These are phyloP conservation scores for Platismatia glauca DNA, from an alignment of 495 filamentous ascomycete genomes.

Conservation along the genomic window DNA sequence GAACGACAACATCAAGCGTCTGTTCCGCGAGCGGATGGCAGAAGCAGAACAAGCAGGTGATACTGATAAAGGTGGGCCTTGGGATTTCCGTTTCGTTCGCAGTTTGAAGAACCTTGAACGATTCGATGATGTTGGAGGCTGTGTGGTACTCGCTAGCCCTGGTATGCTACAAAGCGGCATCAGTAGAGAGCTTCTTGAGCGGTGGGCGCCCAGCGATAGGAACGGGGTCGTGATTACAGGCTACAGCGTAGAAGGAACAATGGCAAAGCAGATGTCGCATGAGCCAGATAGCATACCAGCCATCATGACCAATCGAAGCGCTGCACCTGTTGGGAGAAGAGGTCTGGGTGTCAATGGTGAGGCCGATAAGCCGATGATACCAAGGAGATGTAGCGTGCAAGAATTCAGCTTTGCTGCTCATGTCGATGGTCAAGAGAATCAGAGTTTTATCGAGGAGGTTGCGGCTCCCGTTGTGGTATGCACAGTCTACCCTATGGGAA, in stretches of 20 bases:
- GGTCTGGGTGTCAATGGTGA: conserved; percentile 49
- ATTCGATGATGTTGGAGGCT: conserved; percentile 91
- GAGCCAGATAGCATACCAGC: conserved; percentile 90
- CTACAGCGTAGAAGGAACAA: conserved; percentile 96
- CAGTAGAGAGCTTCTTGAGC: conserved; percentile 79
- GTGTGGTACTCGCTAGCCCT: conserved; percentile 93
- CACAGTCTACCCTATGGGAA: background rate
- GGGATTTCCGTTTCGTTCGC: conserved; percentile 90
- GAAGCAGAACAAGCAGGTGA: conserved; percentile 72
- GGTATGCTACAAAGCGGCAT: conserved; percentile 98
- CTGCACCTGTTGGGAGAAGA: conserved; percentile 40
- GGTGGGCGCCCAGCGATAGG: conserved; percentile 90
- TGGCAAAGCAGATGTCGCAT: conserved; percentile 89
- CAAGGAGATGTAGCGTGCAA: conserved; percentile 79
- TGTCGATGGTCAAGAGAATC: conserved; percentile 91
- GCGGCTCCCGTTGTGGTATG: conserved; percentile 77
- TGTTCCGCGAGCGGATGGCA: conserved; percentile 77
- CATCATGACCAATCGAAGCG: conserved; percentile 66
- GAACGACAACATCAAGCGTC: conserved; percentile 95
- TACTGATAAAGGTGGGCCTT: conserved; percentile 70
- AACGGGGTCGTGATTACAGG: conserved; percentile 97
- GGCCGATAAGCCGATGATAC: conserved; percentile 82
- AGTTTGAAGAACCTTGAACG: conserved; percentile 85
- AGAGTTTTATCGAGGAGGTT: conserved; percentile 90
- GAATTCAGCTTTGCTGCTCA: conserved; percentile 94